These are phyloP conservation scores for Microcyclospora tardicrescens DNA, from an alignment of 2,329 filamentous ascomycete genomes.

Conservation along the genomic window DNA sequence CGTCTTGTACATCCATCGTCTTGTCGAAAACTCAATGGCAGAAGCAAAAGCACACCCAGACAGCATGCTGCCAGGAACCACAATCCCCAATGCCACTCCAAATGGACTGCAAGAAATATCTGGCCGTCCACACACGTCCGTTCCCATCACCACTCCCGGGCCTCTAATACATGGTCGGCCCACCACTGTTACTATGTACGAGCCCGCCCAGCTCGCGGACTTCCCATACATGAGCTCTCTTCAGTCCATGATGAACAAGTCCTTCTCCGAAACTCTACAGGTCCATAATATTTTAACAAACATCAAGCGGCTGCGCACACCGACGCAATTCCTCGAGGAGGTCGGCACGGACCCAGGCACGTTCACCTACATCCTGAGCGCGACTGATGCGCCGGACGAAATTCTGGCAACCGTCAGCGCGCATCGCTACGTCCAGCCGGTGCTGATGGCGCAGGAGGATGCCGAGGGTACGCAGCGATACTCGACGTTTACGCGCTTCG, in stretches of 20 bases:
- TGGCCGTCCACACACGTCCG: no score
- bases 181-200: constrained; percentile 9
- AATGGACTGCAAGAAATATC: no score
- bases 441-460: not conserved
- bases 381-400: not conserved
- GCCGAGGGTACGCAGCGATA: not conserved
- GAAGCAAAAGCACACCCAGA: no score
- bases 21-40: no score
- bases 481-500: constrained; percentile 1
- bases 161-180: constrained; percentile 4
- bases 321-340: constrained; percentile 2
- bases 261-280: constrained; percentile 1
- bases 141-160: constrained; percentile 1
- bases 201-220: constrained; percentile 5
- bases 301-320: not conserved
- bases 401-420: constrained; percentile 6
- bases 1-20: no score
- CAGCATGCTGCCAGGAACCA: no score
- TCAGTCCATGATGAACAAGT: constrained; percentile 7
- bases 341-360: constrained; percentile 6
- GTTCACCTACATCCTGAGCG: constrained; percentile 9
- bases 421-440: constrained; percentile 5
- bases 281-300: not conserved
- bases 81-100: no score
- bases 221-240: constrained; percentile 3